Evolutionary conservation across 768 basidiomycete species (phyloP).

Genomic region (Naganishia kalamii): DNA sequence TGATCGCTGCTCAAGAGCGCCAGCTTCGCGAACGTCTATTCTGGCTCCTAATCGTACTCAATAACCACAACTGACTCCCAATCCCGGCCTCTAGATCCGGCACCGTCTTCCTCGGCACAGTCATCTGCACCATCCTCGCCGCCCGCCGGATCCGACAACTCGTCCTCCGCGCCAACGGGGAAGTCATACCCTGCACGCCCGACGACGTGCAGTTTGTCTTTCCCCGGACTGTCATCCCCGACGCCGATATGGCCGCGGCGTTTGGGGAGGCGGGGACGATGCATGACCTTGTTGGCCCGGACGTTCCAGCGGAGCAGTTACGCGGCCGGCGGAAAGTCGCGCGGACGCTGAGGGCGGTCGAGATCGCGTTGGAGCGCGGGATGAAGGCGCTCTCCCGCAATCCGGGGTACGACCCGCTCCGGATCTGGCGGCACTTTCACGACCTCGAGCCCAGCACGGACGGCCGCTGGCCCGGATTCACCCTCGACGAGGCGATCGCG

Average conservation of each 20-base stretch:
- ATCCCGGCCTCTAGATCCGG: neutral
- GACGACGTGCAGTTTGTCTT: constrained; percentile 44
- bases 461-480: constrained; percentile 54
- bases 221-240: constrained; percentile 21
- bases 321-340: constrained; percentile 63
- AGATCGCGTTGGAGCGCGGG: constrained; percentile 51
- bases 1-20: too few species aligned
- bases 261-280: neutral
- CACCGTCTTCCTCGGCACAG: constrained; percentile 27
- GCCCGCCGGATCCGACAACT: constrained; percentile 31
- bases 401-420: constrained; percentile 17
- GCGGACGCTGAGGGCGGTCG: constrained; percentile 56
- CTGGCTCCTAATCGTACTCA: too few species aligned
- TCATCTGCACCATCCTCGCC: constrained; percentile 34
- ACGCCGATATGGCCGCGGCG: neutral
- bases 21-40: too few species aligned
- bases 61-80: too few species aligned
- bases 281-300: neutral
- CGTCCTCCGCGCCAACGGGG: constrained; percentile 34
- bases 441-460: constrained; percentile 45
- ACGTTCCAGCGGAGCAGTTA: constrained; percentile 44
- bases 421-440: constrained; percentile 26
- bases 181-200: constrained; percentile 34
- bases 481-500: constrained; percentile 55
- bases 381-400: constrained; percentile 27